Base-by-base conservation (phyloP, 768 basidiomycete genomes). In the Boletus rubropictus region DNA sequence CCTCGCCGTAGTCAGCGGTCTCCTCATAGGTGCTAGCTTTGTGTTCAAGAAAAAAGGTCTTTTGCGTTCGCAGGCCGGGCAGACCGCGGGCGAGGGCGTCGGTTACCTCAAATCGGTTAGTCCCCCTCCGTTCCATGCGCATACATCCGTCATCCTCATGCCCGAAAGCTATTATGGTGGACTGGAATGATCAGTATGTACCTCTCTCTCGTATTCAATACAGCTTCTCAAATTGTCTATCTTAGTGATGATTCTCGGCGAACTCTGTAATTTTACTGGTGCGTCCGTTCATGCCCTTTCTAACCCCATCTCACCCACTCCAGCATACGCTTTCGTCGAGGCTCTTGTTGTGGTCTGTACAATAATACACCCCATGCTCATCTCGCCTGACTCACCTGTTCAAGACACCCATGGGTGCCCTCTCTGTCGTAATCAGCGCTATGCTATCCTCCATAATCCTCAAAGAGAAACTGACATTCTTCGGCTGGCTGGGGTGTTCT, bases 1-100 rank as follows among this genome's bases (percentile, higher is more conserved):
- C 39, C 78, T 91, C 50, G 87, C 89, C 40, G 63, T 92, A 42
- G 57, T 64, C 31, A 90, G 86, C 59, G 96, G 95, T 7, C 34
- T 92, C 24, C 80, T 99, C 51, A 99, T 98, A 51, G 96, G 95
- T 5, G 78, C 79, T 33, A 86, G 84, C 57, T 98, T 97, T 66
- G 94, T 98, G 3, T 86, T 99, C 73, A 99, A 99, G 81, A 99
- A 99, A 79, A 96, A 91, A 62, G 95, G 89, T 8, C 72, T 91
- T 17, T 63, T 91, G 44, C 76, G 81, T 66, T 81, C 84, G 63
- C 87, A 89, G 72, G 85, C 86, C 50, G 91, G 88, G 55, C 83
- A 86, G 49, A 66, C 69, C 33, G 79, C 84, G 3, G 88, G 88
- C 46, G 86, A 89, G 62, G 94, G 95, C 25, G 91, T 95, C 49